Evolutionary conservation across 2,329 filamentous ascomycete species (phyloP), one percentile per base, ranked within the genome.

Genomic region (Cladosporium colombiae): DNA sequence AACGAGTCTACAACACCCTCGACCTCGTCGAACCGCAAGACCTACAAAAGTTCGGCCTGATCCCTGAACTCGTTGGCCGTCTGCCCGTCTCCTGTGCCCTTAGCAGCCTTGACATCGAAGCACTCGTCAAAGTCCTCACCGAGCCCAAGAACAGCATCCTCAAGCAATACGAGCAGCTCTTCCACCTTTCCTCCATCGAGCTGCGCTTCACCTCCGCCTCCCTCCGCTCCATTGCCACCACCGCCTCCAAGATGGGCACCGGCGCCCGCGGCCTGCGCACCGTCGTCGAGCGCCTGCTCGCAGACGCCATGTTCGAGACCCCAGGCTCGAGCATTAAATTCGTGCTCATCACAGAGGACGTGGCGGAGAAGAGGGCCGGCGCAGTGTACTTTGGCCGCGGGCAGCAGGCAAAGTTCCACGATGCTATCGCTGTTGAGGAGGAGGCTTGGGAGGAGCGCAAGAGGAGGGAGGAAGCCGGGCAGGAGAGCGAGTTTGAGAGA

Each of bases 31-130:
- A 98, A 78, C 84, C 97, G 29, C 93, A 98, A 78, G 90, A 88
- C 64, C 79, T 96, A 55, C 79, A 81, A 27, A 86, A 85, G 3
- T 75, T 76, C 3, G 83, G 93, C 16, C 92, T 97, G 75, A 97
- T 97, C 63, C 93, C 93, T 0, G 93, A 97, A 79, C 84, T 97
- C n/a, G 90, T 98, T 62, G 95, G 95, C n/a, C 91, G 95, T 21
- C 88, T 99, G 57, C 94, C 96, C 62, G 92, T 97, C 66, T 90
- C 93, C 58, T 93, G 92, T 67, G 91, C 95, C 0, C 85, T 99
- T 0, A 89, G 91, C 16, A 89, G 92, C 0, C 84, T 99, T 0
- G 85, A 86, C 63, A 83, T 87, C 68, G 80, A 84, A 21, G 81
- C 88, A 66, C 87, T 99, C 14, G 88, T 94, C 62, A 89, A 93